These are phyloP conservation scores for Macrophomina tecta DNA, from an alignment of 2,329 filamentous ascomycete genomes.

Conservation along the genomic window DNA sequence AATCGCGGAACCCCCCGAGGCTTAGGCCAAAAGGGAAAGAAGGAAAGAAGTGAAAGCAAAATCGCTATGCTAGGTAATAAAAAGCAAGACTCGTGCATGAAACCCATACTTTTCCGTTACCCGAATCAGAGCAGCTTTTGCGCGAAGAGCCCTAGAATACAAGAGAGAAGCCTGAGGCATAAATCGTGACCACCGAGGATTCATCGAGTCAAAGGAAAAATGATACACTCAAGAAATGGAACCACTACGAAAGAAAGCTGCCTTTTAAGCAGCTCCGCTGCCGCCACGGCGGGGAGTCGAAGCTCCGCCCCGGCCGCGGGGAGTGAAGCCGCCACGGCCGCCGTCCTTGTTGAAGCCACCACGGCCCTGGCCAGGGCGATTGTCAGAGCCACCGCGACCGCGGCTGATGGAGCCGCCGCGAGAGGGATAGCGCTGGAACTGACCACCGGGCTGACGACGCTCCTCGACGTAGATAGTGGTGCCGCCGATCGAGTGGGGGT, in stretches of 20 bases:
- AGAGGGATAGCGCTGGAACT: constrained; percentile 43
- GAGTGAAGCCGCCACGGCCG: constrained; percentile 70
- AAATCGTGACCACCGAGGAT: constrained; percentile 28
- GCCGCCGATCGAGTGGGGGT: constrained; percentile 83
- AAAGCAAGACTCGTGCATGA: constrained; percentile 28
- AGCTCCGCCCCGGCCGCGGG: constrained; percentile 43
- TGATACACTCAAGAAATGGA: constrained; percentile 16
- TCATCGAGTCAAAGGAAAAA: constrained; percentile 22
- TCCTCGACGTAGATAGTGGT: constrained; percentile 88
- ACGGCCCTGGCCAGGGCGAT: constrained; percentile 64
- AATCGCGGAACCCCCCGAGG: constrained; percentile 16
- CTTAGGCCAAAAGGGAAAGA: constrained; percentile 26
- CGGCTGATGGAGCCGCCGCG: constrained; percentile 52
- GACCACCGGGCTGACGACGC: constrained; percentile 67
- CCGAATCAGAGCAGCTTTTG: constrained; percentile 30
- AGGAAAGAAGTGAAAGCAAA: constrained; percentile 28
- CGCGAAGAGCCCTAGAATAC: constrained; percentile 28
- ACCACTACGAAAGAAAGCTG: constrained; percentile 26
- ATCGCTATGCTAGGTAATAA: constrained; percentile 29
- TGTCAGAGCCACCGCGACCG: constrained; percentile 70
- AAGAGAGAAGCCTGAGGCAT: constrained; percentile 29
- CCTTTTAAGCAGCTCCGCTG: constrained; percentile 41
- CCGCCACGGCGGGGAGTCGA: constrained; percentile 61
- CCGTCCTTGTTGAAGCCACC: constrained; percentile 74
- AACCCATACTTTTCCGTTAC: constrained; percentile 29